Evolutionary conservation across 208 protist genomes (phyloP).

Genomic region (Trypanosoma platydactyli): DNA sequence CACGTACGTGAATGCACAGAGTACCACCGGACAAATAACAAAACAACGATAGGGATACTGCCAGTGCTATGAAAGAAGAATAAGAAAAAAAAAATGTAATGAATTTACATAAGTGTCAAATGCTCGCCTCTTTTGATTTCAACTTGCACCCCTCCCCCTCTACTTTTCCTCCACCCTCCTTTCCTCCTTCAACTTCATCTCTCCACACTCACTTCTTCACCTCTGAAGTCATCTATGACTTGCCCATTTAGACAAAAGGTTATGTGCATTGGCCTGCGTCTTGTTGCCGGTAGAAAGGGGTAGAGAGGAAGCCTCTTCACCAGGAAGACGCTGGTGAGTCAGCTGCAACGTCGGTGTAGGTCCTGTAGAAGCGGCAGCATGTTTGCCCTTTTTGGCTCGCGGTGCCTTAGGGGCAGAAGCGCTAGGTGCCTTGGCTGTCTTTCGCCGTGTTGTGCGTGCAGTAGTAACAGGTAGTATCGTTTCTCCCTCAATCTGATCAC

Average conservation of each 20-base stretch:
- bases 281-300: not conserved
- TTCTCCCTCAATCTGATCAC: not conserved
- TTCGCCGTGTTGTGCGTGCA: not conserved
- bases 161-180: no score
- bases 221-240: constrained; percentile 11
- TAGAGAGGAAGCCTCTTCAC: not conserved
- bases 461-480: not conserved
- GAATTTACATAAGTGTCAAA: not conserved
- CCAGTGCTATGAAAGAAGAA: not conserved
- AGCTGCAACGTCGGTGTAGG: constrained; percentile 18
- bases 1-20: no score
- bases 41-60: not conserved
- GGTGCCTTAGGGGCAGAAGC: constrained; percentile 8
- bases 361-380: not conserved
- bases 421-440: not conserved
- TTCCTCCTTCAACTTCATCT: not conserved
- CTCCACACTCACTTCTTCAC: not conserved
- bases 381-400: constrained; percentile 12
- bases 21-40: not conserved
- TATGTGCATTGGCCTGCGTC: not conserved
- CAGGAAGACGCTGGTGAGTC: constrained; percentile 20
- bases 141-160: no score
- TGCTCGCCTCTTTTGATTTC: not conserved
- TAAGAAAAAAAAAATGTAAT: not conserved
- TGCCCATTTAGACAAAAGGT: constrained; percentile 15